Conservation (phyloP, 805 yeast species). For the Brettanomyces naardenensis region DNA sequence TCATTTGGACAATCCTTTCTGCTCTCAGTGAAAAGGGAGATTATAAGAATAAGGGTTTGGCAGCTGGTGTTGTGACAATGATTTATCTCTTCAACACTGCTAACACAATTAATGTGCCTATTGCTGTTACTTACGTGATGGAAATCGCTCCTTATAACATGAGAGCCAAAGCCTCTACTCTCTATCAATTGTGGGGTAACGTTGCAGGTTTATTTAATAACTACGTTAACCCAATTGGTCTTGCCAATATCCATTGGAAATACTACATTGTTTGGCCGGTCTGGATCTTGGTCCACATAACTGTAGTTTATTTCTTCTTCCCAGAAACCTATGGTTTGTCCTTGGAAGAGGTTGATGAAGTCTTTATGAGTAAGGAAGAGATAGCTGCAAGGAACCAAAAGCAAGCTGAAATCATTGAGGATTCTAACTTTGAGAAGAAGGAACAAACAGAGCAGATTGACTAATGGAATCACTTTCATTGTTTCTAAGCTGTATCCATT, state of each 20-base stretch:
- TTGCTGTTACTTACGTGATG: conserved; percentile 31
- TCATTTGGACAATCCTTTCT: conserved; percentile 38
- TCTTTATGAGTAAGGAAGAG: conserved; percentile 1
- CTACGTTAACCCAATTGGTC: conserved; percentile 26
- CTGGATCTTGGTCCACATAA: conserved; percentile 23
- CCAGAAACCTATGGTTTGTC: conserved; percentile 40
- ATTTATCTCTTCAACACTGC: conserved; percentile 31
- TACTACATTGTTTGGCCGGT: conserved; percentile 33
- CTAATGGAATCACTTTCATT: too few relatives aligned
- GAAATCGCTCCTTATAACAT: conserved; percentile 50
- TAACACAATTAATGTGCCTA: conserved; percentile 27
- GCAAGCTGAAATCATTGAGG: too few relatives aligned
- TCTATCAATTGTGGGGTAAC: conserved; percentile 34
- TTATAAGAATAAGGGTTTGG: conserved; percentile 10
- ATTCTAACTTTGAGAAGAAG: too few relatives aligned
- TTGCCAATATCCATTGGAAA: conserved; percentile 29
- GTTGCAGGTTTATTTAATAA: conserved; percentile 23
- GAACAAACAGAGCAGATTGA: too few relatives aligned
- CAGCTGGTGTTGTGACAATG: conserved; percentile 13
- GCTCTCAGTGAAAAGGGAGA: conserved; percentile 24
- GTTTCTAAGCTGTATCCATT: too few relatives aligned
- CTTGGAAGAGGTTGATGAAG: conserved; percentile 28
- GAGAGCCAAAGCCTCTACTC: conserved; percentile 33
- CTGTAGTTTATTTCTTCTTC: conserved; percentile 30
- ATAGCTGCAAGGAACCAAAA: too few relatives aligned